These are phyloP conservation scores for Ustilago shanxiensis DNA, from an alignment of 1,284 basidiomycete genomes.

Conservation along the genomic window DNA sequence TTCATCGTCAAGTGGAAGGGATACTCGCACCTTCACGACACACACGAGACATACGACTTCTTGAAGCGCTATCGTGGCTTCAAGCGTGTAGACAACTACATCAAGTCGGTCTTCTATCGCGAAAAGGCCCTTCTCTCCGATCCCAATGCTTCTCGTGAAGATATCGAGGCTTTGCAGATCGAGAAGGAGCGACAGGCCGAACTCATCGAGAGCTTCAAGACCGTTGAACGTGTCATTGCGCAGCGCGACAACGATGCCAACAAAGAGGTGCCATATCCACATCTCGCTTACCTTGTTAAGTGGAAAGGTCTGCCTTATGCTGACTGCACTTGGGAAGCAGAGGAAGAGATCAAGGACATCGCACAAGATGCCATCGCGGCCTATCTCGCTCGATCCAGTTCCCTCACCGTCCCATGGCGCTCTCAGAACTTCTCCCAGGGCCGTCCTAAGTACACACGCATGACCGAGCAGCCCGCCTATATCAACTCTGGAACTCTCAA, in stretches of 20 bases:
- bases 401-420: slow-evolving; percentile 87
- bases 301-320: slow-evolving; percentile 96
- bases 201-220: slow-evolving; percentile 89
- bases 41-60: slow-evolving; percentile 95
- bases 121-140: slow-evolving; percentile 80
- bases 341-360: slow-evolving; percentile 78
- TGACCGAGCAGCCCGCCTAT: slow-evolving; percentile 91
- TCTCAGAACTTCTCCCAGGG: slow-evolving; percentile 80
- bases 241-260: slow-evolving; percentile 78
- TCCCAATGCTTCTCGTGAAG: slow-evolving; percentile 83
- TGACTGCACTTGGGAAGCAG: slow-evolving; percentile 92
- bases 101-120: slow-evolving; percentile 80
- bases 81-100: slow-evolving; percentile 99
- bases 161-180: slow-evolving; percentile 82
- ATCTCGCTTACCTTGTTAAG: slow-evolving; percentile 93
- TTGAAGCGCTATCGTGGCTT: slow-evolving; percentile 87
- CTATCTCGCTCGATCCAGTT: slow-evolving; percentile 82
- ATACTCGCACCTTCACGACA: slow-evolving; percentile 78
- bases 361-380: slow-evolving; percentile 80
- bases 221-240: slow-evolving; percentile 89
- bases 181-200: slow-evolving; percentile 91
- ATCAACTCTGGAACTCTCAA: slow-evolving; percentile 84
- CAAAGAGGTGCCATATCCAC: slow-evolving; percentile 74
- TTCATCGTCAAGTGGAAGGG: slow-evolving; percentile 72
- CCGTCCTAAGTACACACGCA: slow-evolving; percentile 86